These are phyloP conservation scores for Sanghuangporus weigelae DNA, from an alignment of 1,284 basidiomycete species.

Conservation along the genomic window DNA sequence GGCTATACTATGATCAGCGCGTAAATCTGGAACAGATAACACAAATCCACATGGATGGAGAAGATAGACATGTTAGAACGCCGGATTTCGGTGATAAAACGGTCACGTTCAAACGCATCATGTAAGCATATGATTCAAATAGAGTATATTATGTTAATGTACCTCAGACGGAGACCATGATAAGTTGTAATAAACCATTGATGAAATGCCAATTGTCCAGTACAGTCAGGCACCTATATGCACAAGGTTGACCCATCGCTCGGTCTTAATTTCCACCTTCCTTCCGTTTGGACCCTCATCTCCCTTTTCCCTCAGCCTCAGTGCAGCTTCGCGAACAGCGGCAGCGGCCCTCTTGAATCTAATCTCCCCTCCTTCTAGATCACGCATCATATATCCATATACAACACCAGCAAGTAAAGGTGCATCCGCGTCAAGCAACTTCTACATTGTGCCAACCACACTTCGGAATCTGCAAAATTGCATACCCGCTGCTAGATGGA, in stretches of 20 bases:
- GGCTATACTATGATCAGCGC: no score
- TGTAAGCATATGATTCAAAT: no score
- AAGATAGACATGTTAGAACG: no score
- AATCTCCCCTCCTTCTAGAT: not conserved
- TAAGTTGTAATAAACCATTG: no score
- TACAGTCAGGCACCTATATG: not conserved
- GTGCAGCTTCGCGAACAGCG: not conserved
- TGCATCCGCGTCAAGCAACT: conserved; percentile 25
- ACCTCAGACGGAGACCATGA: no score
- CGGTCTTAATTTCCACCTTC: not conserved
- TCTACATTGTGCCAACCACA: conserved; percentile 37
- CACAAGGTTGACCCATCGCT: not conserved
- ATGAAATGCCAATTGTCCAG: no score
- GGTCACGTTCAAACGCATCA: no score
- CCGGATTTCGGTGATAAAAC: no score
- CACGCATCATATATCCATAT: not conserved
- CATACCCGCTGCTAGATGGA: conserved; percentile 32
- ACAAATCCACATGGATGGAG: no score
- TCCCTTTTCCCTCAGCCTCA: not conserved
- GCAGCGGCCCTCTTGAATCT: not conserved
- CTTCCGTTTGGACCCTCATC: not conserved
- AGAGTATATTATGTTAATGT: no score
- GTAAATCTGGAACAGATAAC: no score
- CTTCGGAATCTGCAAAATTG: conserved; percentile 31
- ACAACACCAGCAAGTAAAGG: not conserved